These are phyloP conservation scores for Saccharomyces uvarum DNA, from an alignment of 1,139 yeast species.

Conservation along the genomic window DNA sequence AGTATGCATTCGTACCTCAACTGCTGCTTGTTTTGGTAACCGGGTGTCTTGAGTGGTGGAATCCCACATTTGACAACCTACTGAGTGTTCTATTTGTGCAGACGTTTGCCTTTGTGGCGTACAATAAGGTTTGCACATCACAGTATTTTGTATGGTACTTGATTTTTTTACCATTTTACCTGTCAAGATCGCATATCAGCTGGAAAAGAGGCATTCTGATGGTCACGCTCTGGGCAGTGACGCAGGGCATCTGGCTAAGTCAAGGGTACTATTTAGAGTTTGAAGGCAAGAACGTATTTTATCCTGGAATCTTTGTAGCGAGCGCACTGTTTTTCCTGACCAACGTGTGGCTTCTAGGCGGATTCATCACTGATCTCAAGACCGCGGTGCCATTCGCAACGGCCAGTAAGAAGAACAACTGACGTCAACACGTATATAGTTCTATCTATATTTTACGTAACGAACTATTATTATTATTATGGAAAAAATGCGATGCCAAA, in stretches of 20 bases:
- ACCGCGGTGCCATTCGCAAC: not conserved
- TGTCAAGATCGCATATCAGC: constrained; percentile 36
- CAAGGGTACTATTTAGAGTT: constrained; percentile 79
- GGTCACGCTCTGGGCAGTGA: constrained; percentile 51
- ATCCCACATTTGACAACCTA: constrained; percentile 17
- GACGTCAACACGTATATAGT: not conserved
- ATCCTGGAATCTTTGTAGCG: constrained; percentile 51
- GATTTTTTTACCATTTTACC: constrained; percentile 68
- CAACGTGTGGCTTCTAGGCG: constrained; percentile 58
- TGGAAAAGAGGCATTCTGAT: constrained; percentile 35
- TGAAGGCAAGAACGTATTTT: constrained; percentile 60
- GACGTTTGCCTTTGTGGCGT: constrained; percentile 82
- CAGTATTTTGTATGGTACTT: constrained; percentile 91
- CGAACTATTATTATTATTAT: not conserved
- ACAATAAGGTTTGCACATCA: constrained; percentile 90
- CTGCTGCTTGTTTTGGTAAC: constrained; percentile 36
- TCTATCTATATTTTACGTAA: not conserved
- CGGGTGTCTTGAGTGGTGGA: constrained; percentile 10
- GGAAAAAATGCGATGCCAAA: not conserved
- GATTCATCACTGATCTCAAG: constrained; percentile 36
- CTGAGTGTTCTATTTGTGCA: constrained; percentile 72
- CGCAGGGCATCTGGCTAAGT: constrained; percentile 74
- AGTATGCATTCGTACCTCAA: constrained; percentile 79
- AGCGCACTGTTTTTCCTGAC: constrained; percentile 60
- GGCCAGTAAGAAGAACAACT: not conserved